Evolutionary conservation across 306 rosid species (phyloP), one percentile per base, ranked within the genome.

Genomic region (Psophocarpus tetragonolobus): DNA sequence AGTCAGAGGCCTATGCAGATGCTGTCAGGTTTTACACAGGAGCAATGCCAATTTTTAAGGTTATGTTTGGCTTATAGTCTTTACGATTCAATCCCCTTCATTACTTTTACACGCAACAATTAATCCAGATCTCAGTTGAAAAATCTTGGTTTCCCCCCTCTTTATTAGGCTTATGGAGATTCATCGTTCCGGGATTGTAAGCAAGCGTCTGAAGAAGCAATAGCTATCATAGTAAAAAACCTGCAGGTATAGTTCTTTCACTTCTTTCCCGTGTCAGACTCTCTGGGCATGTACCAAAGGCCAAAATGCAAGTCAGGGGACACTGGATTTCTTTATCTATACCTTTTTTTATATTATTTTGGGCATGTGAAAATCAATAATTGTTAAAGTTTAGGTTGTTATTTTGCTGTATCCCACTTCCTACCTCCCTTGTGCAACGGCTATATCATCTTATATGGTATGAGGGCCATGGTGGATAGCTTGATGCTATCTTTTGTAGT

Each of bases 31-130:
- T 86, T 68, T 92, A 94, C 85, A 88, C 87, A 0, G 98, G 98
- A 80, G 97, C 98, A 61, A 87, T 87, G 89, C 98, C 98, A 63
- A 92, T 94, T 75, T 92, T 94, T 75, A 92, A 89, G 94, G 98
- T 94, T 79, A 54, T 8, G 61, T 65, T 65, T 82, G 44, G 50
- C 53, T 70, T 62, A 27, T 26, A 41, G 36, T 23, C 58, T 68
- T 81, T 82, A 35, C 58, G 63, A 69, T 67, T 82, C 71, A 74
- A 62, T 77, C 73, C 69, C 69, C 60, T 78, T 79, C 17, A 36
- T 78, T 61, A 44, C 56, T 53, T 50, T 60, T 60, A 29, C 70
- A 33, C 12, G 6, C 63, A 56, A 33, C 53, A 32, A 45, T 53
- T 30, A 69, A 26, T 79, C 77, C 36, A 63, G 74, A 35, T 56